Percentiles rank a stretch among this genome's conserved stretches.
phyloP scores from a whole-genome alignment of 2,329 filamentous ascomycete genomes.

The Paecilomyces sp. region DNA sequence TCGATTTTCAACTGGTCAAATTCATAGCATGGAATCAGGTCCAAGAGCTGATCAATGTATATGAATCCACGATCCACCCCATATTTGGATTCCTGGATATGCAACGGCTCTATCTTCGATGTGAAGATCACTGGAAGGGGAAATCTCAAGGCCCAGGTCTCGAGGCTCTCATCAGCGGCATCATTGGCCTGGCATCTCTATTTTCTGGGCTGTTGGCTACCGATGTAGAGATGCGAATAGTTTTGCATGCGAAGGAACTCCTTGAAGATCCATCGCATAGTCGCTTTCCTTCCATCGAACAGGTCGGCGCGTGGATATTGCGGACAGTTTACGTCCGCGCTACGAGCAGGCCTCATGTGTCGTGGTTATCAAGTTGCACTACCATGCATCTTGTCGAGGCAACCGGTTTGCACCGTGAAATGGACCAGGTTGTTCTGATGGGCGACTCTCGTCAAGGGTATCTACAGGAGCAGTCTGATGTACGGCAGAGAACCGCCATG shows the following conservation, averaged over 20 bases:
- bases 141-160: slow-evolving; percentile 19
- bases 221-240: slow-evolving; percentile 17
- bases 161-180: slow-evolving; percentile 24
- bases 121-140: slow-evolving; percentile 23
- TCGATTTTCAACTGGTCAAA: slow-evolving; percentile 13
- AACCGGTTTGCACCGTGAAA: slow-evolving; percentile 20
- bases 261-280: slow-evolving; percentile 31
- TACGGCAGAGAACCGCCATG: slow-evolving; percentile 17
- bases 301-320: slow-evolving; percentile 39
- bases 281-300: slow-evolving; percentile 19
- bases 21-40: slow-evolving; percentile 18
- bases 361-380: slow-evolving; percentile 49
- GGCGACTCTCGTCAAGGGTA: slow-evolving; percentile 2
- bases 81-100: slow-evolving; percentile 25
- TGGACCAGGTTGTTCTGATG: slow-evolving; percentile 12
- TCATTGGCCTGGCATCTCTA: slow-evolving; percentile 24
- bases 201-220: slow-evolving; percentile 16
- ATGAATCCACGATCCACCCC: slow-evolving; percentile 20
- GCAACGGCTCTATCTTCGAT: slow-evolving; percentile 13
- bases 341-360: slow-evolving; percentile 43
- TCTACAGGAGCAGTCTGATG: slow-evolving; percentile 9
- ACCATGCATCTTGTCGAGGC: slow-evolving; percentile 51
- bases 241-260: slow-evolving; percentile 32
- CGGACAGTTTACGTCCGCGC: slow-evolving; percentile 45
- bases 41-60: slow-evolving; percentile 20